Base-by-base conservation (phyloP, 2,329 filamentous ascomycete species). In the Trichoderma arundinaceum region DNA sequence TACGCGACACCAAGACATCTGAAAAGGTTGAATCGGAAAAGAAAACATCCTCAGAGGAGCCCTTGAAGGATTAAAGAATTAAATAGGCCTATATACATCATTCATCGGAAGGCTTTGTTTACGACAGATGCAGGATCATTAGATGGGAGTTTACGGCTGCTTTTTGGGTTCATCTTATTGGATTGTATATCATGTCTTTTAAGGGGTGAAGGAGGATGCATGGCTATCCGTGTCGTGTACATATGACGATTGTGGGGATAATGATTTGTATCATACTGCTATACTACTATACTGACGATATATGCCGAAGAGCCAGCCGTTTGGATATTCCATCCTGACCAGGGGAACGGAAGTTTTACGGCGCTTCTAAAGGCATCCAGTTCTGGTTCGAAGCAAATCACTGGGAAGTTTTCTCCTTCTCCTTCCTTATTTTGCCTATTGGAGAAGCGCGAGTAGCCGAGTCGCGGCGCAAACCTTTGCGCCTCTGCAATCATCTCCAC, bases 21-120 rank as follows among this genome's bases (percentile, higher is more conserved):
- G 64, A 70, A 10, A 64, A 69, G 8, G 62, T 65, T 10, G 66
- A 68, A 51, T 32, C 69, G 22, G 59, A 69, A 6, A 68, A 70
- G 46, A 64, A 67, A 17, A 43, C 54, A 52, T 61, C 66, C 7
- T 60, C 66, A 15, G 66, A 67, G 33, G 65, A 65, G 19, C 19
- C 46, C 4, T 13, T 33, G 43, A n/a, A 60, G 38, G 66, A 39
- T 12, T 52, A 33, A 56, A 49, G 8, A 39, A 3, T 62, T 44
- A 57, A 13, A 7, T 13, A 5, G 1, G 17, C 22, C 3, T 49
- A 28, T 64, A 28, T 15, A 48, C 19, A 43, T 33, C 10, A 41
- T 35, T 17, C 13, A 57, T 33, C 13, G 35, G 35, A 53, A 15
- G n/a, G 41, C 32, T 53, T 17, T 41, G 43, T 22, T 53, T 48